These are phyloP conservation scores for Penicillium verrucosum DNA, from an alignment of 2,329 filamentous ascomycete genomes.

Conservation along the genomic window DNA sequence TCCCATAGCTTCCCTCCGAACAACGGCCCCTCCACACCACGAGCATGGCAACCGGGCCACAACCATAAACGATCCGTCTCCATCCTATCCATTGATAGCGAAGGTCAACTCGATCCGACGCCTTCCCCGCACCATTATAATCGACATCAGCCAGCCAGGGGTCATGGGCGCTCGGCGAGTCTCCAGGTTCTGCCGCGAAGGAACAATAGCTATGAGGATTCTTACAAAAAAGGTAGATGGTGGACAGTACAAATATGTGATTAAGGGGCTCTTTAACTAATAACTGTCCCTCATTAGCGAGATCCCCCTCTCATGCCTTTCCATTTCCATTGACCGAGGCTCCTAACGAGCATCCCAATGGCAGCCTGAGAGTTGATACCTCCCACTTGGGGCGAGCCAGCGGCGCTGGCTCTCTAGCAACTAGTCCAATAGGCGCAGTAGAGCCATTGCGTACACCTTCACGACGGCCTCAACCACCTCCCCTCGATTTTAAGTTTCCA, in stretches of 20 bases:
- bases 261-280: not conserved
- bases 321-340: conserved; percentile 32
- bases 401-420: conserved; percentile 24
- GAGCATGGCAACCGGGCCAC: conserved; percentile 46
- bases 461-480: conserved; percentile 35
- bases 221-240: conserved; percentile 38
- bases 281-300: conserved; percentile 26
- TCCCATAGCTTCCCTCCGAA: conserved; percentile 43
- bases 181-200: conserved; percentile 66
- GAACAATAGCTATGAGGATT: conserved; percentile 41
- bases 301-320: conserved; percentile 33
- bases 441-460: conserved; percentile 44
- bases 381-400: conserved; percentile 28
- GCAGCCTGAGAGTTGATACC: conserved; percentile 34
- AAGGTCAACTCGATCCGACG: conserved; percentile 36
- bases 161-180: conserved; percentile 76
- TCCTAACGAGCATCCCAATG: conserved; percentile 27
- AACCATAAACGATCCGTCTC: conserved; percentile 74
- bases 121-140: conserved; percentile 35
- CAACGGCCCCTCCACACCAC: conserved; percentile 30
- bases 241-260: not conserved
- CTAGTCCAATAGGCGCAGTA: conserved; percentile 35
- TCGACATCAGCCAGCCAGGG: conserved; percentile 54
- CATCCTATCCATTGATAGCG: conserved; percentile 70
- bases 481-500: conserved; percentile 57